Base-by-base conservation (phyloP, 139 green algal species). In the Desmodesmus armatus region DNA sequence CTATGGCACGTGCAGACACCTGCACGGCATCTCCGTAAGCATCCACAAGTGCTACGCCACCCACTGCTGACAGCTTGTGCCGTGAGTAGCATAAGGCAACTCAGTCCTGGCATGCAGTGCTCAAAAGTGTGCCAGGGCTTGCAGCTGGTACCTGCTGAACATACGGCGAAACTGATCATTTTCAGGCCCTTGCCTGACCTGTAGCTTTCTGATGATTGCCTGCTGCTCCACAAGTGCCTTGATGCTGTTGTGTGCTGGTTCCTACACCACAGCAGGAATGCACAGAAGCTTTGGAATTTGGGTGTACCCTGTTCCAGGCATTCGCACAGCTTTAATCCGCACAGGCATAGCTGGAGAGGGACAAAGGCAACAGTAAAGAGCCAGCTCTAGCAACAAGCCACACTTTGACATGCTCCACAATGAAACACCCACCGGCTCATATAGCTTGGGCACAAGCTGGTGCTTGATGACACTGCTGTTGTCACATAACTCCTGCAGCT, bases 151-250 rank as follows among this genome's bases (percentile, higher is more conserved):
- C n/a, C n/a, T n/a, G n/a, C 60, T 37, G 33, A 3, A 35, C 21
- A 17, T 27, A 29, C 9, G 2, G 1, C 23, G 2, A 29, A 49
- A 1, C 62, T 33, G 62, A 9, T 40, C 15, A 74, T 74, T 4
- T n/a, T 80, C 23, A 15, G 33, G 19, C 2, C 17, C 11, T 49
- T 39, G 27, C 3, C 73, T 15, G 23, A 91, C 88, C 88, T 91
- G 85, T 60, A 88, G 71, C 60, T 88, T 86, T 3, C 88, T 80
- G 15, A 27, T 39, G 7, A 78, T 66, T 39, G 89, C 89, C 49
- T 88, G 80, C 31, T 81, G 41, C 75, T 86, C 66, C 17, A 91
- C 41, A 2, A 84, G 41, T 0, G 25, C 72, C 2, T 27, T 66
- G 0, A 90, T n/a, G 41, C 79, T 85, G 63, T 84, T 35, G 0